Evolutionary conservation across 768 basidiomycete genomes (phyloP).

Genomic region (Sutorius australiensis): DNA sequence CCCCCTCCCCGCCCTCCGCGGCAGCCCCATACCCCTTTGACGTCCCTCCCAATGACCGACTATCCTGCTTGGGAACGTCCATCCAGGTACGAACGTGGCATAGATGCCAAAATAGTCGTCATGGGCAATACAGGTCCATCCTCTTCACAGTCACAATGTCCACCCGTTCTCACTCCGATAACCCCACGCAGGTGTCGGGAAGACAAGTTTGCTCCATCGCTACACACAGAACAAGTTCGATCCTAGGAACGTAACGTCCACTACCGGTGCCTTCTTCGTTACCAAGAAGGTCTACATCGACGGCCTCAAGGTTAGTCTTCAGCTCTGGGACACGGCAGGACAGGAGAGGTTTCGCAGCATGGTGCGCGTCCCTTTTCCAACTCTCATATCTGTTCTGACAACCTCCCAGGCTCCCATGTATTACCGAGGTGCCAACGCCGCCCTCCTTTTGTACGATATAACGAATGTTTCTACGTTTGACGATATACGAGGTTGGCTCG

Average conservation of each 20-base stretch:
- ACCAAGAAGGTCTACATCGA: conserved; percentile 88
- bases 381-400: conserved; percentile 12
- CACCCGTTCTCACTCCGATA: conserved; percentile 13
- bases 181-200: conserved; percentile 68
- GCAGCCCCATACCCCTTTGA: conserved; percentile 30
- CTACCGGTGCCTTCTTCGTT: conserved; percentile 90
- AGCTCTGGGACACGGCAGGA: conserved; percentile 92
- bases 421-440: conserved; percentile 94
- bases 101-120: conserved; percentile 94
- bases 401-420: conserved; percentile 82
- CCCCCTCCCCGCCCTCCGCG: conserved; percentile 43
- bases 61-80: conserved; percentile 64
- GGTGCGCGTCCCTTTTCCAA: conserved; percentile 42
- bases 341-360: conserved; percentile 92
- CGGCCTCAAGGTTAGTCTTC: conserved; percentile 80
- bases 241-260: conserved; percentile 83
- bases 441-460: conserved; percentile 92
- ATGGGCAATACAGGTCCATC: conserved; percentile 74
- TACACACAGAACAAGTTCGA: conserved; percentile 91
- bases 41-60: conserved; percentile 47
- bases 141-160: conserved; percentile 9
- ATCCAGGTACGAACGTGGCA: conserved; percentile 71
- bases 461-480: conserved; percentile 86
- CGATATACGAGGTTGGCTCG: conserved; percentile 88
- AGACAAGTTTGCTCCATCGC: conserved; percentile 85